Conservation (phyloP, 352 stramenopile genomes). For the Pythium folliculosum region DNA sequence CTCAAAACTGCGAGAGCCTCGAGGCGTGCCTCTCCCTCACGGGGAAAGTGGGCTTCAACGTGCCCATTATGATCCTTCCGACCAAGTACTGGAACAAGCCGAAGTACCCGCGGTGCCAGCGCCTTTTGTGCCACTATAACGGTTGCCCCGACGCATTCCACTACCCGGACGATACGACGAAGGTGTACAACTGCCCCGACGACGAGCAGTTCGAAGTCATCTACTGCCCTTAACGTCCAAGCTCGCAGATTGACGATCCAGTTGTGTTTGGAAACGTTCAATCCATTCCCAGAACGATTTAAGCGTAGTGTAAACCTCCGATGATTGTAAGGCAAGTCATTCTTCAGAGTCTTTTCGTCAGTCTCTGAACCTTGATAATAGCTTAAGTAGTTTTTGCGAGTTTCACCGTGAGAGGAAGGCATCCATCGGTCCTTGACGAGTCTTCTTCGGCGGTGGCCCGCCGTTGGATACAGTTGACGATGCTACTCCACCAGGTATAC, state of each 20-base stretch:
- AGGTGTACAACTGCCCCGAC: constrained; percentile 35
- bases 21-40: constrained; percentile 26
- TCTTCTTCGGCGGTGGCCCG: constrained; percentile 11
- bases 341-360: neutral
- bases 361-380: neutral
- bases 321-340: neutral
- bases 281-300: neutral
- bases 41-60: constrained; percentile 34
- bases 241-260: neutral
- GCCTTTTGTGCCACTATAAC: constrained; percentile 32
- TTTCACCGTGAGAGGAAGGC: constrained; percentile 22
- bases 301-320: neutral
- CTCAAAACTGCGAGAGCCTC: constrained; percentile 32
- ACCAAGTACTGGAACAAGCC: constrained; percentile 17
- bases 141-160: constrained; percentile 35
- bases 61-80: constrained; percentile 32
- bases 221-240: constrained; percentile 29
- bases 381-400: neutral
- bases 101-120: constrained; percentile 22
- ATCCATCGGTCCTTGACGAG: constrained; percentile 25
- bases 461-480: neutral
- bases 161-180: constrained; percentile 33
- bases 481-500: neutral
- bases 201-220: constrained; percentile 39
- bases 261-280: too few relatives aligned